Base-by-base conservation (phyloP, 129 eudicot genomes). In the Mikania micrantha region DNA sequence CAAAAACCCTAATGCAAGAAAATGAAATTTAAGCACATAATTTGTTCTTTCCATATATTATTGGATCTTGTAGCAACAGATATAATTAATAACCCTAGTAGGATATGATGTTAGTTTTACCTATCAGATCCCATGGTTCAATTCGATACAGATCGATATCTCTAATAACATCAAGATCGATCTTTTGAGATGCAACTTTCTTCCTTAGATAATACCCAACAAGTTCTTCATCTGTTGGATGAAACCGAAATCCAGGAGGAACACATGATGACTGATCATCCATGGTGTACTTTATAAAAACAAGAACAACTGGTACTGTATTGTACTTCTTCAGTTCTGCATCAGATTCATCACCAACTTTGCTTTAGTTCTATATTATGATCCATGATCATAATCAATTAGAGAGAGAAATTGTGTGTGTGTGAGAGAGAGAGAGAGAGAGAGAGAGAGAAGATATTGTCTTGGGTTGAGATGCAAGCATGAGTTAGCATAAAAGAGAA, bases 81-180 rank as follows among this genome's bases (percentile, higher is more conserved):
- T 39, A 41, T 3, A 2, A 2, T 3, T 3, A 3, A 53, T 35
- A 75, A 67, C 66, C 78, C 64, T 62, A 71, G 47, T 48, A 17
- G 9, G 22, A 5, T 29, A 27, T 58, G 36, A 57, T 69, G 40
- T 52, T 65, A 21, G 11, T 56, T 9, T 21, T 88, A 88, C 95
- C 95, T 78, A 77, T 85, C 28, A 88, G 88, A 80, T 88, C 95
- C 96, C 96, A 89, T 4, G 96, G 96, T 79, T 89, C 96, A 12
- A 89, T 89, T 62, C 93, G 57, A 70, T 89, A 89, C 19, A 89
- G 85, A 86, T 89, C 94, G 62, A 89, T 86, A 17, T 89, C 94
- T 64, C 87, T 80, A 47, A 89, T 86, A 56, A 89, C 94, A 56
- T 89, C 96, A 41, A 86, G 96, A 81, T 89, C 96, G 41, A 89